phyloP scores from a whole-genome alignment of 495 filamentous ascomycete species.

The Monascus purpureus region DNA sequence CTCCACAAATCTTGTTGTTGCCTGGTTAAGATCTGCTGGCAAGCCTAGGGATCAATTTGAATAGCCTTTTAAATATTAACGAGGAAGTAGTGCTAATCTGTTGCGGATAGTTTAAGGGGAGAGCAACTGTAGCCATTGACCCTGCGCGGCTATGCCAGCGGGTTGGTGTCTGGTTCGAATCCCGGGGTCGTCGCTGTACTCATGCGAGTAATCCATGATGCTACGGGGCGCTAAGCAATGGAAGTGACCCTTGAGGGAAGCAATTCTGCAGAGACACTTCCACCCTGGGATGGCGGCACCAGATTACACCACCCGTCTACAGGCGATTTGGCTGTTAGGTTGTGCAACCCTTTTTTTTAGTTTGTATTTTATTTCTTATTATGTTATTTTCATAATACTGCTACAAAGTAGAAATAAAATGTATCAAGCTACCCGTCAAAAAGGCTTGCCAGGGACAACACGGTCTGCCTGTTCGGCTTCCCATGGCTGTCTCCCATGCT shows the following conservation, averaged over 20 bases:
- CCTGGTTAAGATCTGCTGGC: no score
- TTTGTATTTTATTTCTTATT: slow-evolving; percentile 12
- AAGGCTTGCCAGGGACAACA: slow-evolving; percentile 29
- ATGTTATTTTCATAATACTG: no score
- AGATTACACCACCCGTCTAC: slow-evolving; percentile 41
- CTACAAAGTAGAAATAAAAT: no score
- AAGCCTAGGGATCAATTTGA: no score
- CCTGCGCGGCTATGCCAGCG: slow-evolving; percentile 32
- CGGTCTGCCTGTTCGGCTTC: slow-evolving; percentile 29
- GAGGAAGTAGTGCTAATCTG: no score
- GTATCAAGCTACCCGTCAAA: slow-evolving; percentile 30
- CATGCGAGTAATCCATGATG: slow-evolving; percentile 47
- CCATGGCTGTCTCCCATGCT: slow-evolving; percentile 35
- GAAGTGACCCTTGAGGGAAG: slow-evolving; percentile 49
- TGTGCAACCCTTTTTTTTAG: slow-evolving; percentile 16
- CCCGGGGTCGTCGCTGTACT: slow-evolving; percentile 42
- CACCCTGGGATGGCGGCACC: slow-evolving; percentile 46
- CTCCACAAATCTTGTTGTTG: no score
- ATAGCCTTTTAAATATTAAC: no score
- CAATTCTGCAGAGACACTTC: slow-evolving; percentile 50
- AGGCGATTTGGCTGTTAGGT: slow-evolving; percentile 28
- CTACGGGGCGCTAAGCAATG: slow-evolving; percentile 46
- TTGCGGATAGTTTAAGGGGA: slow-evolving; percentile 36
- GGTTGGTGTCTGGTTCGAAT: slow-evolving; percentile 48
- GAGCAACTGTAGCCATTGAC: slow-evolving; percentile 24